A percentile compares a stretch with the other conserved stretches of the same genome.
Conservation (phyloP, 495 filamentous ascomycete genomes). For the Aspergillus incahuasiensis region DNA sequence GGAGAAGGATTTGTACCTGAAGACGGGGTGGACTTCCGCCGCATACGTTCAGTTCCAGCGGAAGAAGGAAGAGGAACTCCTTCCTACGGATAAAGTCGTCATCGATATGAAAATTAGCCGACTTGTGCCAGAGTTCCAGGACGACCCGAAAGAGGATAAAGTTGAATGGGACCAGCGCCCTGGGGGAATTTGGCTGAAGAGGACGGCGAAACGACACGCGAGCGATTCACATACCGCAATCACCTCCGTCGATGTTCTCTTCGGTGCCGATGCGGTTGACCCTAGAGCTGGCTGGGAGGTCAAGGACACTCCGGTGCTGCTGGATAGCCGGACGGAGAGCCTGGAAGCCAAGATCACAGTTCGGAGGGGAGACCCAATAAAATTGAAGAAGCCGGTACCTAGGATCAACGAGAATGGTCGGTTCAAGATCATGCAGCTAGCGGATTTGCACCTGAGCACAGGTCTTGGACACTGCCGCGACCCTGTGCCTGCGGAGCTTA, state of each 20-base stretch:
- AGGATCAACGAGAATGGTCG: slow-evolving; percentile 81
- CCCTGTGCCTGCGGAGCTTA: slow-evolving; percentile 61
- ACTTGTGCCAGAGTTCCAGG: slow-evolving; percentile 59
- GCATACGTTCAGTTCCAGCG: slow-evolving; percentile 82
- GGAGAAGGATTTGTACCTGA: slow-evolving; percentile 89
- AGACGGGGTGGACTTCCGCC: slow-evolving; percentile 62
- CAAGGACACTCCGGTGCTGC: slow-evolving; percentile 60
- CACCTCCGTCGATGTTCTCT: slow-evolving; percentile 85
- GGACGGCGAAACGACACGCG: slow-evolving; percentile 67
- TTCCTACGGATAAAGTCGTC: slow-evolving; percentile 69
- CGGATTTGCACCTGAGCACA: slow-evolving; percentile 88
- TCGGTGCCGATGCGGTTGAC: slow-evolving; percentile 90
- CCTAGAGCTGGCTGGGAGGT: slow-evolving; percentile 79
- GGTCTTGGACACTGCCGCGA: slow-evolving; percentile 83
- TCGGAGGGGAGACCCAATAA: slow-evolving; percentile 60
- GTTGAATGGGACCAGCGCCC: slow-evolving; percentile 78
- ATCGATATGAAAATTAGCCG: slow-evolving; percentile 78
- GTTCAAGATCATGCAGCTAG: slow-evolving; percentile 94
- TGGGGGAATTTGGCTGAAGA: slow-evolving; percentile 82
- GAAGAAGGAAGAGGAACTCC: slow-evolving; percentile 84
- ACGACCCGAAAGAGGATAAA: slow-evolving; percentile 50
- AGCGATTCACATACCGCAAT: slow-evolving; percentile 74
- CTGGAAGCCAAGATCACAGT: slow-evolving; percentile 69
- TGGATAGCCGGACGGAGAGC: slow-evolving; percentile 56
- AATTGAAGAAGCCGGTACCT: slow-evolving; percentile 60